Conservation (phyloP, 768 basidiomycete species). For the Tricholoma furcatifolium region DNA sequence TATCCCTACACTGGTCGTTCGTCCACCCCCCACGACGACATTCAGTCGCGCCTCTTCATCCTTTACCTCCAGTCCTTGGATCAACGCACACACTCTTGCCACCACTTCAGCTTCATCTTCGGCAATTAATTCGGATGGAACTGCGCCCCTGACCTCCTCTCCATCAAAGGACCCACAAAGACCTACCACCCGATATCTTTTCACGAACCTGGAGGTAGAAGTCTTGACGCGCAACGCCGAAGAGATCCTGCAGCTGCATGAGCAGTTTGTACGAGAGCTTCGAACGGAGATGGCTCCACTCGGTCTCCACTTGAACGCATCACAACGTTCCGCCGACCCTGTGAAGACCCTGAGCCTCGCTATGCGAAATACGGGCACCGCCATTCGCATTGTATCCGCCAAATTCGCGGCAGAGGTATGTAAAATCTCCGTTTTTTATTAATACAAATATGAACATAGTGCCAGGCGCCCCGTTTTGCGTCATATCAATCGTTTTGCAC, state of each 20-base stretch:
- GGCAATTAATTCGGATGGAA: conserved; percentile 21
- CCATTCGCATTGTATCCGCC: conserved; percentile 49
- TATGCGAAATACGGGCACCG: conserved; percentile 37
- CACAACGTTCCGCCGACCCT: conserved; percentile 14
- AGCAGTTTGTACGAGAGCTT: conserved; percentile 61
- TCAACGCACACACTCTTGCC: conserved; percentile 40
- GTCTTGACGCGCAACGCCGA: conserved; percentile 64
- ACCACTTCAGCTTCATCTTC: conserved; percentile 22
- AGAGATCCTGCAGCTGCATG: conserved; percentile 67
- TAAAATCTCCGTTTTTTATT: conserved; percentile 9
- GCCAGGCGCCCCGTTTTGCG: conserved; percentile 69
- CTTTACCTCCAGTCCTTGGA: conserved; percentile 44
- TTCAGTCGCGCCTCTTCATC: conserved; percentile 42
- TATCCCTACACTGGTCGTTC: conserved; percentile 47
- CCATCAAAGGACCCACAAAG: conserved; percentile 27
- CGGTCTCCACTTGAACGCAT: conserved; percentile 42
- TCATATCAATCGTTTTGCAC: conserved; percentile 88
- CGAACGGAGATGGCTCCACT: conserved; percentile 46
- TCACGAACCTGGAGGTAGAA: conserved; percentile 58
- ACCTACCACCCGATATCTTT: conserved; percentile 43
- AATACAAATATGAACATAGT: conserved; percentile 3
- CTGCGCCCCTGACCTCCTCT: conserved; percentile 15
- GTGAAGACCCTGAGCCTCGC: conserved; percentile 16
- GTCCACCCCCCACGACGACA: conserved; percentile 35
- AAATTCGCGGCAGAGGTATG: conserved; percentile 60